These are phyloP conservation scores for Mortierella polycephala DNA, from an alignment of 371 early-diverging fungal genomes.

Conservation along the genomic window DNA sequence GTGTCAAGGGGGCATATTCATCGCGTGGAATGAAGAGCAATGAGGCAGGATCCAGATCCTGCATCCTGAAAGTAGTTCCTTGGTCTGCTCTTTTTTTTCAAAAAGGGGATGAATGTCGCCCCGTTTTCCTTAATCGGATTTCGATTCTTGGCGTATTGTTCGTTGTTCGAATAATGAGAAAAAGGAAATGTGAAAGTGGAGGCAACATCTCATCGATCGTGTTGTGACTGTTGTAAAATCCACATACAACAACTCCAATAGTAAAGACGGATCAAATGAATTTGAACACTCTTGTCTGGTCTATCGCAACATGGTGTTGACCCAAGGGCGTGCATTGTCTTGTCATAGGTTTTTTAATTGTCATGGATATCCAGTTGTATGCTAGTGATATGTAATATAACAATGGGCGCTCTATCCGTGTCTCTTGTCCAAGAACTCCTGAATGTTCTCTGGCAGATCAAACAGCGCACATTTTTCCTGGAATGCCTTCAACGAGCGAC, in stretches of 20 bases:
- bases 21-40: conserved; percentile 25
- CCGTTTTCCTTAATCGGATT: neutral
- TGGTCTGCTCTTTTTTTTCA: neutral
- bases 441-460: conserved; percentile 69
- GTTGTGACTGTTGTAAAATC: no score
- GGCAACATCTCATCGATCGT: neutral
- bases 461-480: conserved; percentile 74
- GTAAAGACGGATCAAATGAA: no score
- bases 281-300: neutral
- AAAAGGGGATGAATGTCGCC: neutral
- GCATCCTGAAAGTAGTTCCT: conserved; percentile 16
- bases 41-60: conserved; percentile 40
- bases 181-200: neutral
- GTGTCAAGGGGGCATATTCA: conserved; percentile 11
- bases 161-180: neutral
- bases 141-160: no score
- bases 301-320: neutral
- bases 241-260: no score
- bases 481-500: conserved; percentile 76
- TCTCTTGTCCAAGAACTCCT: conserved; percentile 56
- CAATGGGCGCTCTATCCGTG: conserved; percentile 27
- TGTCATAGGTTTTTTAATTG: no score
- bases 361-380: no score
- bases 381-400: no score
- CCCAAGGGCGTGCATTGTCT: no score